A percentile compares a stretch with the other conserved stretches of the same genome.
phyloP scores from a whole-genome alignment of 305 asterid species.

The Fraxinus angustifolia region DNA sequence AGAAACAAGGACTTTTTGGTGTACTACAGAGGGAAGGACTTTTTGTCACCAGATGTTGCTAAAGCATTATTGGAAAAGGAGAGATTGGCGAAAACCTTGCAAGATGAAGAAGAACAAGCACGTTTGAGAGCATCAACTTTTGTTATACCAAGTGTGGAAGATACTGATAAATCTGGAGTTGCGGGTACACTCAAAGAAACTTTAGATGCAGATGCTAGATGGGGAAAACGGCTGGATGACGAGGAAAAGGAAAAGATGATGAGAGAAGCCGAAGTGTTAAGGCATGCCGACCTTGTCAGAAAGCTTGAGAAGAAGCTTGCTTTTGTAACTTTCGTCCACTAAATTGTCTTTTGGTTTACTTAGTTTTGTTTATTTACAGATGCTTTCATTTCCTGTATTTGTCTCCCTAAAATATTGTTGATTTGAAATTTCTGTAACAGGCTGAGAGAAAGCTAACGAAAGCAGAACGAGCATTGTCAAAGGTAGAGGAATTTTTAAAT shows the following conservation, averaged over 20 bases:
- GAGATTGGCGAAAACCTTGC: constrained; percentile 68
- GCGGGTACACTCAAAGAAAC: constrained; percentile 91
- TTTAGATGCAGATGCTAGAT: constrained; percentile 70
- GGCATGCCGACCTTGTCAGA: constrained; percentile 72
- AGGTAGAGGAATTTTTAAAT: constrained; percentile 70
- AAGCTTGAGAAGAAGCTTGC: constrained; percentile 80
- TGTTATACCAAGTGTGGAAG: constrained; percentile 34
- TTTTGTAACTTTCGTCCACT: constrained; percentile 50
- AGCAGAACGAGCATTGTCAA: constrained; percentile 76
- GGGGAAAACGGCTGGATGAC: constrained; percentile 72
- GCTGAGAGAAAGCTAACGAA: constrained; percentile 64
- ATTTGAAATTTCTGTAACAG: constrained; percentile 41
- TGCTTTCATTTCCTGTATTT: constrained; percentile 1
- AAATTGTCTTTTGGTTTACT: constrained; percentile 9
- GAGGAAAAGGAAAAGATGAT: constrained; percentile 57
- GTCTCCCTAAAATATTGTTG: not conserved
- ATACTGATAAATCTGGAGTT: constrained; percentile 39
- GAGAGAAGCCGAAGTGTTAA: constrained; percentile 67
- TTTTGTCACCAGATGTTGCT: constrained; percentile 81
- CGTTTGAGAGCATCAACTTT: constrained; percentile 57
- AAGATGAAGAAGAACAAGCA: constrained; percentile 92
- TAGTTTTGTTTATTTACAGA: not conserved
- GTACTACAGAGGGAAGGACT: constrained; percentile 84
- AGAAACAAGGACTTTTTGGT: constrained; percentile 93
- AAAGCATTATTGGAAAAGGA: constrained; percentile 86